Evolutionary conservation across 2,329 filamentous ascomycete genomes (phyloP).

Genomic region (Sphaerulina populicola): DNA sequence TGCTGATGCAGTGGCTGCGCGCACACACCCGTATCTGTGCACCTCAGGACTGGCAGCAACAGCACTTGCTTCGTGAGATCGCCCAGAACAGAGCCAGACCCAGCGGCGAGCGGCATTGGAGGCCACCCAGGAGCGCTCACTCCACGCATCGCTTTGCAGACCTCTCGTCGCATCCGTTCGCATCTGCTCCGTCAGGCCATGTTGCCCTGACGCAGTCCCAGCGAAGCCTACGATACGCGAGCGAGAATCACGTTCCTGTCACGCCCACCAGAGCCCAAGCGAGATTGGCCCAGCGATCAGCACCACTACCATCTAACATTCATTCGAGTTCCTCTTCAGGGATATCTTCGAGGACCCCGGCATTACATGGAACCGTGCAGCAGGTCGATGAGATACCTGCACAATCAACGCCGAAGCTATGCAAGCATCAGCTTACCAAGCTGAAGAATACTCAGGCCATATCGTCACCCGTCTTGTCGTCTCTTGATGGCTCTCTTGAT

Average conservation of each 20-base stretch:
- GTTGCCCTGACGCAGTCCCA: conserved; percentile 13
- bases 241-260: conserved; percentile 21
- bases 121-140: conserved; percentile 30
- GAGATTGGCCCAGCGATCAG: conserved; percentile 15
- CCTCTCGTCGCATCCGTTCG: conserved; percentile 25
- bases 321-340: neutral
- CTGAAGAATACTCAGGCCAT: conserved; percentile 3
- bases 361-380: neutral
- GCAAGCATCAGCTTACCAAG: conserved; percentile 13
- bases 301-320: conserved; percentile 11
- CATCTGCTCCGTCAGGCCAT: conserved; percentile 5
- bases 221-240: conserved; percentile 20
- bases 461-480: neutral
- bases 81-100: neutral
- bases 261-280: conserved; percentile 18
- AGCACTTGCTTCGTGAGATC: neutral
- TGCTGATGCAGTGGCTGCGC: neutral
- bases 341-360: neutral
- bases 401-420: neutral
- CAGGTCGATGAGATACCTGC: neutral
- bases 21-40: neutral
- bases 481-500: conserved; percentile 13
- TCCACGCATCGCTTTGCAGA: conserved; percentile 18
- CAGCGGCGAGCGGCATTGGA: conserved; percentile 20
- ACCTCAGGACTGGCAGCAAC: neutral